phyloP scores from a whole-genome alignment of 1,139 yeast genomes.

The Hanseniaspora sp. region DNA sequence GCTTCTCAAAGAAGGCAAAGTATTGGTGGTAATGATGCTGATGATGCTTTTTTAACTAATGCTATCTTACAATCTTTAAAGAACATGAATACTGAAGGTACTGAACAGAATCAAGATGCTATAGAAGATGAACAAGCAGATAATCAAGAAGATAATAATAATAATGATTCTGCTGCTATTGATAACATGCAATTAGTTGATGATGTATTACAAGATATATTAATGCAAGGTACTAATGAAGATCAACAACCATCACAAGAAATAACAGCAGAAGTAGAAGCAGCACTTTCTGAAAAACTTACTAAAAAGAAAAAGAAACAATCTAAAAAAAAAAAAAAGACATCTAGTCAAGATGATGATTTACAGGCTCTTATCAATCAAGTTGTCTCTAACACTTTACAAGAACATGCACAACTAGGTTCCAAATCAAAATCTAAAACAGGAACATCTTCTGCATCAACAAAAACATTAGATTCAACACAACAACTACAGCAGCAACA shows the following conservation, averaged over 20 bases:
- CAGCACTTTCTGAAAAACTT: background rate
- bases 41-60: conserved; percentile 13
- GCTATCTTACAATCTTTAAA: conserved; percentile 13
- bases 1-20: background rate
- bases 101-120: background rate
- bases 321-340: conserved; percentile 6
- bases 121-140: background rate
- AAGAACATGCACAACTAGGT: conserved; percentile 10
- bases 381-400: conserved; percentile 12
- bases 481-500: conserved; percentile 24
- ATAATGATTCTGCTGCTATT: background rate
- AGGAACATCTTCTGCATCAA: conserved; percentile 23
- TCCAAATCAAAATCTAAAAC: conserved; percentile 9
- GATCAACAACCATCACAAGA: background rate
- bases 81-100: conserved; percentile 1
- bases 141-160: background rate
- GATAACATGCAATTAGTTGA: conserved; percentile 13
- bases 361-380: conserved; percentile 14
- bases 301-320: conserved; percentile 1
- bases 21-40: conserved; percentile 4
- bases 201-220: conserved; percentile 6
- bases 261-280: background rate
- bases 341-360: conserved; percentile 1
- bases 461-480: conserved; percentile 28
- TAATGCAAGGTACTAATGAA: background rate